These are phyloP conservation scores for Fibroporia radiculosa DNA, from an alignment of 768 basidiomycete genomes.

Conservation along the genomic window DNA sequence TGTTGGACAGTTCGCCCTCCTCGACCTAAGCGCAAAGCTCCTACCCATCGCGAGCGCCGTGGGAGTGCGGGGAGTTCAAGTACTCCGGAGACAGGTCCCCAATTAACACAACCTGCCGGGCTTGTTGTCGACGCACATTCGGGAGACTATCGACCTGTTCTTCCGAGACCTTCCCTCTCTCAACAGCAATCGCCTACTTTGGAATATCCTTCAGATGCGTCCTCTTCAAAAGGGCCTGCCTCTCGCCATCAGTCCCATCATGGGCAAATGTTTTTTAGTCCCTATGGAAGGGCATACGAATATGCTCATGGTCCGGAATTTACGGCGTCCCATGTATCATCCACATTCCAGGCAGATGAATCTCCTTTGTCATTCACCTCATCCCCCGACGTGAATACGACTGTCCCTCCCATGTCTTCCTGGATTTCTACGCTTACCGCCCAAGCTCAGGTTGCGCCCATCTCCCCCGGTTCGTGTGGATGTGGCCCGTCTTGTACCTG, in stretches of 20 bases:
- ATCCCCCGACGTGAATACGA: neutral
- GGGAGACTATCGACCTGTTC: conserved; percentile 44
- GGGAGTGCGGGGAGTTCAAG: neutral
- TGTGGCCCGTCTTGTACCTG: conserved; percentile 61
- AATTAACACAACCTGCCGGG: conserved; percentile 15
- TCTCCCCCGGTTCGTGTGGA: conserved; percentile 44
- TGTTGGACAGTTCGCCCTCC: conserved; percentile 41
- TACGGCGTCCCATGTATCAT: conserved; percentile 4
- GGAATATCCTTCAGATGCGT: conserved; percentile 41
- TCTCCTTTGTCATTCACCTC: neutral
- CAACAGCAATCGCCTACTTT: conserved; percentile 2
- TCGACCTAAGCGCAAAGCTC: conserved; percentile 6
- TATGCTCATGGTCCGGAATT: conserved; percentile 30
- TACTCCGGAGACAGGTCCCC: neutral
- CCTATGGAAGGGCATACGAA: conserved; percentile 64
- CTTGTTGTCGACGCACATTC: conserved; percentile 16
- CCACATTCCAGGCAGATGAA: conserved; percentile 16
- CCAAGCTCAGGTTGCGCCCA: conserved; percentile 12
- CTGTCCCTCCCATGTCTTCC: neutral
- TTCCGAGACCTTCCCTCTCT: conserved; percentile 44
- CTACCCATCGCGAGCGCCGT: neutral
- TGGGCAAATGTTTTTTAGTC: conserved; percentile 49
- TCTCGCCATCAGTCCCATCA: conserved; percentile 38
- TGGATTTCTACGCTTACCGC: conserved; percentile 4
- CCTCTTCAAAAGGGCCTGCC: conserved; percentile 34